Conservation (phyloP, 768 basidiomycete genomes). For the Phlegmacium glaucopus region DNA sequence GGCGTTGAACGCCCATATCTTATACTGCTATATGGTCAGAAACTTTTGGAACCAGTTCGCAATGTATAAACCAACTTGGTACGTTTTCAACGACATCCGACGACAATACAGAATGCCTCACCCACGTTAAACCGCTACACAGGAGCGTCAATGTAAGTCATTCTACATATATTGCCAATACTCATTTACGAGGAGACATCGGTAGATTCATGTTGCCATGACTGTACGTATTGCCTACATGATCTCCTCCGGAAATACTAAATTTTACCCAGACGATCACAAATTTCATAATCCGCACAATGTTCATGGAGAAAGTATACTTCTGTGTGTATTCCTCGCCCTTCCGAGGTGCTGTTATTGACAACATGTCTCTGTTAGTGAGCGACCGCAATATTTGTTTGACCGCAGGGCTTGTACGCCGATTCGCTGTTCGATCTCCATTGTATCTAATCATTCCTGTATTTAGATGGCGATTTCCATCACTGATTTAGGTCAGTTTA, state of each 20-base stretch:
- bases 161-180: neutral
- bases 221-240: slow-evolving; percentile 38
- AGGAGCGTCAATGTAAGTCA: slow-evolving; percentile 52
- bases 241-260: neutral
- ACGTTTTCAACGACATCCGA: no score
- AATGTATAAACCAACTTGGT: slow-evolving; percentile 47
- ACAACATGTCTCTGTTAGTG: slow-evolving; percentile 23
- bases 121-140: neutral
- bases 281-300: slow-evolving; percentile 47
- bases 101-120: neutral
- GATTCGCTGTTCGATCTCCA: neutral
- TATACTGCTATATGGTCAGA: slow-evolving; percentile 55
- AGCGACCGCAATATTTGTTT: slow-evolving; percentile 42
- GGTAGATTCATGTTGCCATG: slow-evolving; percentile 49
- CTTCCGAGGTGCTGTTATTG: neutral
- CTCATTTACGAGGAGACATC: neutral
- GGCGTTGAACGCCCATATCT: slow-evolving; percentile 47
- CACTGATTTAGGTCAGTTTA: slow-evolving; percentile 43
- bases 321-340: slow-evolving; percentile 33
- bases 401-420: slow-evolving; percentile 46
- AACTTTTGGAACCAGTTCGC: slow-evolving; percentile 50
- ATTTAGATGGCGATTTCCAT: slow-evolving; percentile 34
- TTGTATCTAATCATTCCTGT: neutral
- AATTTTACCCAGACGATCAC: slow-evolving; percentile 37
- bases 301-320: slow-evolving; percentile 51